These are phyloP conservation scores for Aureobasidium sp. DNA, from an alignment of 2,329 filamentous ascomycete species.

Conservation along the genomic window DNA sequence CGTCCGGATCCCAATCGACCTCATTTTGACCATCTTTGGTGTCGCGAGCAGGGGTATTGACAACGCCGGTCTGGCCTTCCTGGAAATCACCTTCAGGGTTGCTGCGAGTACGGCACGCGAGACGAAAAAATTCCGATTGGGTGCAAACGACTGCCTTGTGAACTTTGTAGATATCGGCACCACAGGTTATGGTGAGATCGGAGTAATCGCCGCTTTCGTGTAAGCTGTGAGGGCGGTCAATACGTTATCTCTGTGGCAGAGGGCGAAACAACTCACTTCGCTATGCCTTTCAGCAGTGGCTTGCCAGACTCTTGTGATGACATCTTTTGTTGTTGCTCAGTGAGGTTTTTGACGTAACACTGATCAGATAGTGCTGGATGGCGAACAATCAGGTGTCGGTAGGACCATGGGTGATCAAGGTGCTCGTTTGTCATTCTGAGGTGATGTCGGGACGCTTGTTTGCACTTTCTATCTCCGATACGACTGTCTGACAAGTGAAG, in stretches of 20 bases:
- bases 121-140: constrained; percentile 20
- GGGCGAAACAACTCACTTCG: neutral
- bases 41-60: neutral
- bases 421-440: neutral
- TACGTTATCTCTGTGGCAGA: too few relatives aligned
- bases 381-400: too few relatives aligned
- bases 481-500: neutral
- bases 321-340: too few relatives aligned
- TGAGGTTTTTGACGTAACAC: too few relatives aligned
- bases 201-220: constrained; percentile 15
- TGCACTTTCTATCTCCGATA: neutral
- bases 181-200: constrained; percentile 21
- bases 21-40: neutral
- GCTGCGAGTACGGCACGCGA: too few relatives aligned
- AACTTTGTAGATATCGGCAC: constrained; percentile 17
- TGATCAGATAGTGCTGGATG: too few relatives aligned
- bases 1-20: constrained; percentile 8
- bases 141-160: constrained; percentile 22
- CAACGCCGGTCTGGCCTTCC: neutral
- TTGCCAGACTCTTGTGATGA: neutral
- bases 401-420: too few relatives aligned
- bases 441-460: neutral
- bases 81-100: constrained; percentile 9
- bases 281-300: neutral
- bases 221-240: neutral